Evolutionary conservation across 73 alveolate genomes (phyloP), one percentile per base, ranked within the genome.

Genomic region (Symbiodinium natans): DNA sequence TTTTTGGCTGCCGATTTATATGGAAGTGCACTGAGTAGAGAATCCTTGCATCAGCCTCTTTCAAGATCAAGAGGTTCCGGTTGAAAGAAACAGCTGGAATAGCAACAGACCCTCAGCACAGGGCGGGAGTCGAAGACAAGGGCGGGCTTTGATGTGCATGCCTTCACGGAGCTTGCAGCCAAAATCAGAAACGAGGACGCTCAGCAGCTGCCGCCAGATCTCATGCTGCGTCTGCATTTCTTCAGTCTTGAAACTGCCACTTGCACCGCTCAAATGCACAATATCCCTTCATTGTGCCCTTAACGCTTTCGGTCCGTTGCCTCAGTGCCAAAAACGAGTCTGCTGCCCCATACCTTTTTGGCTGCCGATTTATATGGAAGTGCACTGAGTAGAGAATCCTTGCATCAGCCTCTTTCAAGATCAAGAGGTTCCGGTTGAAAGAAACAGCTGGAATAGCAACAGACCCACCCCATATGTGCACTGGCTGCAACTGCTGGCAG

Each of bases 131-230:
- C 68, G 68, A 52, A 52, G 68, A 52, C 68, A 52, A 11, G 68
- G 68, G 68, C 68, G 68, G 68, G 68, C 68, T 52, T 52, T 52
- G 68, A 52, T 52, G 68, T 52, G 68, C 68, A 52, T 11, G 68
- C 68, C 68, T 52, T 52, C 68, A 52, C 68, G 68, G 68, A 52
- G 68, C 68, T 52, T 52, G 68, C 68, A 52, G 68, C 68, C 68
- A 3, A 52, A 52, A 52, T 7, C 68, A 52, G 68, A 11, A 5
- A 52, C n/a, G 27, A 52, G 68, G 68, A 52, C n/a, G 68, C 68
- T 52, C 68, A 52, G 68, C 68, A 5, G 68, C 68, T 52, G 68
- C 68, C 68, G 68, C 68, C 27, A 27, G 68, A 52, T 52, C 68
- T 52, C 68, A 52, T 52, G 68, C 68, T 52, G 68, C 68, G 68